These are phyloP conservation scores for Spencermartinsiella europaea DNA, from an alignment of 805 yeast species.

Conservation along the genomic window DNA sequence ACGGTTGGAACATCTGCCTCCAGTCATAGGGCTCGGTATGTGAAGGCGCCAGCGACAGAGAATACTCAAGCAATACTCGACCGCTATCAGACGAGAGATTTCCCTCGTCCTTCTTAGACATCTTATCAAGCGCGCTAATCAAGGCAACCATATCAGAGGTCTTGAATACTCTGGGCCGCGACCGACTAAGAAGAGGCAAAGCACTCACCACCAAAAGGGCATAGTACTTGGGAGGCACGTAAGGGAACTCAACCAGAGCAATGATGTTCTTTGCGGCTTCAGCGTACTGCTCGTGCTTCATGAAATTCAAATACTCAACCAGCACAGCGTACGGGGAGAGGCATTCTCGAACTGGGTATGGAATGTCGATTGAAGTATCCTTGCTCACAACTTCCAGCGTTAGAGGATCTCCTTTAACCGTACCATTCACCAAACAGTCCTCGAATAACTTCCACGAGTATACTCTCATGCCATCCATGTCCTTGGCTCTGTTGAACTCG, in stretches of 20 bases:
- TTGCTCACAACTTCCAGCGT: slow-evolving; percentile 8
- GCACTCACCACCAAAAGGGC: slow-evolving; percentile 19
- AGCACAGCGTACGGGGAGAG: slow-evolving; percentile 32
- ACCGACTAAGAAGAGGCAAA: slow-evolving; percentile 14
- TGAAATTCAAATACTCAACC: slow-evolving; percentile 12
- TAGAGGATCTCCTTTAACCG: slow-evolving; percentile 8
- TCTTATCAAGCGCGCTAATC: slow-evolving; percentile 19
- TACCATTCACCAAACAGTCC: slow-evolving; percentile 17
- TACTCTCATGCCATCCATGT: slow-evolving; percentile 18
- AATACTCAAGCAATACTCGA: slow-evolving; percentile 16
- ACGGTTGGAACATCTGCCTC: slow-evolving; percentile 14
- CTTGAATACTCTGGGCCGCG: slow-evolving; percentile 14
- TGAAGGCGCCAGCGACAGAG: slow-evolving; percentile 4
- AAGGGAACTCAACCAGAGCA: slow-evolving; percentile 27
- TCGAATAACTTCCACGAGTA: slow-evolving; percentile 28
- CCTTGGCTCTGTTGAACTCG: slow-evolving; percentile 21
- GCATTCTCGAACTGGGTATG: slow-evolving; percentile 24
- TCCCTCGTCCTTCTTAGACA: not conserved
- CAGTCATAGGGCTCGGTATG: slow-evolving; percentile 14
- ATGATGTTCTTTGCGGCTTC: slow-evolving; percentile 21
- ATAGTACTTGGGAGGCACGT: slow-evolving; percentile 22
- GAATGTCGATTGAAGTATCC: slow-evolving; percentile 11
- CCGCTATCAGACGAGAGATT: slow-evolving; percentile 8
- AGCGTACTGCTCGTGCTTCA: slow-evolving; percentile 7
- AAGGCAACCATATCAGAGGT: slow-evolving; percentile 15